phyloP scores from a whole-genome alignment of 2,329 filamentous ascomycete genomes.

The Pseudogymnoascus sp. region DNA sequence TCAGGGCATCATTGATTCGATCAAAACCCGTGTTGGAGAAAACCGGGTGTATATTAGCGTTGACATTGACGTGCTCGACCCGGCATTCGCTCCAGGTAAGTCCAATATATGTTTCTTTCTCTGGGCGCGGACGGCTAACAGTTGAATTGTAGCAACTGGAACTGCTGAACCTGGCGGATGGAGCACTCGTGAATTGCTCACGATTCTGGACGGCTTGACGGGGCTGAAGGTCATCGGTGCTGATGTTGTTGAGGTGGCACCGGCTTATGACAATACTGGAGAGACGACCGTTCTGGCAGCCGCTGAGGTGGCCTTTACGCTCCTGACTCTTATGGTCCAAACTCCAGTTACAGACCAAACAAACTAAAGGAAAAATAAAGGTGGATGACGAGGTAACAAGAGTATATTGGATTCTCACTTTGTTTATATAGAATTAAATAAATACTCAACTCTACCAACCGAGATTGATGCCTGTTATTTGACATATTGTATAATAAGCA shows the following conservation, averaged over 20 bases:
- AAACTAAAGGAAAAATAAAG: neutral
- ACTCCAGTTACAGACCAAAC: conserved; percentile 22
- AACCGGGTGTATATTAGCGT: conserved; percentile 46
- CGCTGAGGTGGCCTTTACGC: conserved; percentile 39
- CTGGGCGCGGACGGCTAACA: conserved; percentile 20
- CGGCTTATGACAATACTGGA: conserved; percentile 53
- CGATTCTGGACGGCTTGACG: conserved; percentile 49
- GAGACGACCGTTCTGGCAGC: conserved; percentile 47
- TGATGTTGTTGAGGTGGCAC: conserved; percentile 55
- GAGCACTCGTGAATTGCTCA: conserved; percentile 50
- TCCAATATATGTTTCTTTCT: neutral
- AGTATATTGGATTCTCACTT: neutral
- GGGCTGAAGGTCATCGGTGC: conserved; percentile 51
- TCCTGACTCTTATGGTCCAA: conserved; percentile 37
- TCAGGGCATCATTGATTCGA: conserved; percentile 34
- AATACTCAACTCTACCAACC: neutral
- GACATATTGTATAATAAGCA: neutral
- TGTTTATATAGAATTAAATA: neutral
- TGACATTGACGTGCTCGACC: conserved; percentile 45
- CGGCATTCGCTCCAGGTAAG: conserved; percentile 41
- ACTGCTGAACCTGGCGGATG: conserved; percentile 55
- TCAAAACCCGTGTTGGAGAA: conserved; percentile 41
- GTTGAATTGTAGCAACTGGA: conserved; percentile 26
- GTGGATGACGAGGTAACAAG: neutral
- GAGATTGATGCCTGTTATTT: neutral